A percentile compares a stretch with the other conserved stretches of the same genome.
Conservation (phyloP, 495 filamentous ascomycete genomes). For the Endocarpon pusillum region DNA sequence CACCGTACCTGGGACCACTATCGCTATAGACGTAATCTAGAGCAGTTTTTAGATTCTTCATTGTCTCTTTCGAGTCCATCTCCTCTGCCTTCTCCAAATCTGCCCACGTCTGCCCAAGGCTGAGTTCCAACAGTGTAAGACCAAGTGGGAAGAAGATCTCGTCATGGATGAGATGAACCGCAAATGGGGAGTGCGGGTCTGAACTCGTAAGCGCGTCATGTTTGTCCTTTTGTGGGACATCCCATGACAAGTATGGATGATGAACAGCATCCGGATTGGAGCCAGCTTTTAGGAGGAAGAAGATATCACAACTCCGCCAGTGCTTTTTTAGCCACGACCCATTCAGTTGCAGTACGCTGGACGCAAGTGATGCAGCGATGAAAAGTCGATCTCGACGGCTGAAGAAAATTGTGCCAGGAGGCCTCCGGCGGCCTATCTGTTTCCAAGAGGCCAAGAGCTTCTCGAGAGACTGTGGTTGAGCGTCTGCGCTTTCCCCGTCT, state of each 20-base stretch:
- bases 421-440: too few relatives aligned
- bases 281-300: constrained; percentile 1
- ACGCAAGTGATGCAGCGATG: constrained; percentile 17
- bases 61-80: constrained; percentile 7
- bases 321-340: constrained; percentile 16
- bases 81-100: constrained; percentile 12
- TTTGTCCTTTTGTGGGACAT: not conserved
- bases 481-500: not conserved
- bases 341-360: constrained; percentile 19
- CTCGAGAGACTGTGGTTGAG: too few relatives aligned
- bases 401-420: too few relatives aligned
- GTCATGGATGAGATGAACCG: constrained; percentile 9
- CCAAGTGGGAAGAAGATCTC: constrained; percentile 16
- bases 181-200: not conserved
- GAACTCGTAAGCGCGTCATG: not conserved
- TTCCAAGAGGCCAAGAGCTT: too few relatives aligned
- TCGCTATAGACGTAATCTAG: constrained; percentile 12
- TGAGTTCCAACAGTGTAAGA: constrained; percentile 19
- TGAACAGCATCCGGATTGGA: not conserved
- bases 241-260: not conserved
- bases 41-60: constrained; percentile 13
- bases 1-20: constrained; percentile 15
- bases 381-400: constrained; percentile 14
- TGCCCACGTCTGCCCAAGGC: constrained; percentile 15
- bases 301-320: constrained; percentile 15